phyloP scores from a whole-genome alignment of 108 stramenopile species.

The Conticribra weissflogii region DNA sequence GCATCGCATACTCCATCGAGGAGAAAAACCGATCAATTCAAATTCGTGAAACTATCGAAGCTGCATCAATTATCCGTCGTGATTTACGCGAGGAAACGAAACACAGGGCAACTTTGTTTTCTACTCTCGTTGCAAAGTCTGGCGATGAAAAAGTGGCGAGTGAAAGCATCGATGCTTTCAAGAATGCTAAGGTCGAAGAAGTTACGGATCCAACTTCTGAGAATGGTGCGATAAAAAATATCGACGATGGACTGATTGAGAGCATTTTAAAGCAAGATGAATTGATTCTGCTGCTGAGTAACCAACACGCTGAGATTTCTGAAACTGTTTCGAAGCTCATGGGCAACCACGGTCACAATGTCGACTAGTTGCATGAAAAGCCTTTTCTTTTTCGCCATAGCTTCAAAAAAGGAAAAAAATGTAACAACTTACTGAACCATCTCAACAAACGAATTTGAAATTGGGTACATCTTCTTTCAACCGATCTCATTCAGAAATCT shows the following conservation, averaged over 20 bases:
- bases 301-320: neutral
- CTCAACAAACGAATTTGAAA: too few species aligned
- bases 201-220: neutral
- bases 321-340: neutral
- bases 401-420: too few species aligned
- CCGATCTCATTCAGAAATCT: too few species aligned
- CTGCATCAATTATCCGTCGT: neutral
- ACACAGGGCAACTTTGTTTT: neutral
- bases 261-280: neutral
- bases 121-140: neutral
- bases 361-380: too few species aligned
- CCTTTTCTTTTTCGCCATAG: too few species aligned
- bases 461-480: too few species aligned
- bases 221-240: neutral
- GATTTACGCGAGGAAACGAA: neutral
- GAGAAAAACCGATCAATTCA: neutral
- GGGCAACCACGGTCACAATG: too few species aligned
- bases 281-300: neutral
- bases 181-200: neutral
- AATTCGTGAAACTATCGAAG: neutral
- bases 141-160: slow-evolving; percentile 4
- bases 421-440: too few species aligned
- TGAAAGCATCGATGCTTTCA: neutral
- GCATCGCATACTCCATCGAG: neutral
- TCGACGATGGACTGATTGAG: neutral